phyloP scores from a whole-genome alignment of 768 basidiomycete species.

The Hypholoma fasciculare region DNA sequence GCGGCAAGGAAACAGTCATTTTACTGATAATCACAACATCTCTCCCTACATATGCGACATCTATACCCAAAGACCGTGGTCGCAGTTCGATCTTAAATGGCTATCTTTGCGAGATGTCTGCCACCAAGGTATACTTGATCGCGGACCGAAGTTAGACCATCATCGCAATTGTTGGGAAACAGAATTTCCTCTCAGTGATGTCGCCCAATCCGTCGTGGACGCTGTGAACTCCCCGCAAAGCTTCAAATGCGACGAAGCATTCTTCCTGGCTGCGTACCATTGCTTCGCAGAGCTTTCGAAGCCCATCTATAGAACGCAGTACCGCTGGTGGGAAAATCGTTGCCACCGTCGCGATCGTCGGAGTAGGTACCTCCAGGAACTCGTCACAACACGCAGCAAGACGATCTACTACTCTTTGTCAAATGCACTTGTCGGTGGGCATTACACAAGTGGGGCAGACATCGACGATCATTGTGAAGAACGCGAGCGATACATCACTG shows the following conservation, averaged over 20 bases:
- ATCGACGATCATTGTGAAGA: neutral
- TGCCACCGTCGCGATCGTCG: neutral
- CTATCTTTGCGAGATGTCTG: neutral
- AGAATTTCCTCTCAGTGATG: conserved; percentile 12
- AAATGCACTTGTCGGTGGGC: neutral
- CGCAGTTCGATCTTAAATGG: neutral
- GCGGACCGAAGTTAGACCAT: neutral
- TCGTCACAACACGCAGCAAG: neutral
- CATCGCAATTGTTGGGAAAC: neutral
- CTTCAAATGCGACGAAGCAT: conserved; percentile 8
- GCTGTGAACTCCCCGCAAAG: neutral
- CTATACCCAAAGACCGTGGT: neutral
- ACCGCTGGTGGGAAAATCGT: no score
- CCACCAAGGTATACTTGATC: neutral
- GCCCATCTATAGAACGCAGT: neutral
- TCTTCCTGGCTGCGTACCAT: conserved; percentile 13
- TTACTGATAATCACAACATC: neutral
- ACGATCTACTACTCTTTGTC: neutral
- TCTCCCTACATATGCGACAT: neutral
- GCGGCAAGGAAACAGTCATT: neutral
- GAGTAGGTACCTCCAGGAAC: neutral
- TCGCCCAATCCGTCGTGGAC: conserved; percentile 1
- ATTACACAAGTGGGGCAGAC: neutral
- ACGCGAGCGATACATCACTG: neutral
- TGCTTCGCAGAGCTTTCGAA: conserved; percentile 16